phyloP scores from a whole-genome alignment of 2,329 filamentous ascomycete genomes.

The Rosellinia necatrix region DNA sequence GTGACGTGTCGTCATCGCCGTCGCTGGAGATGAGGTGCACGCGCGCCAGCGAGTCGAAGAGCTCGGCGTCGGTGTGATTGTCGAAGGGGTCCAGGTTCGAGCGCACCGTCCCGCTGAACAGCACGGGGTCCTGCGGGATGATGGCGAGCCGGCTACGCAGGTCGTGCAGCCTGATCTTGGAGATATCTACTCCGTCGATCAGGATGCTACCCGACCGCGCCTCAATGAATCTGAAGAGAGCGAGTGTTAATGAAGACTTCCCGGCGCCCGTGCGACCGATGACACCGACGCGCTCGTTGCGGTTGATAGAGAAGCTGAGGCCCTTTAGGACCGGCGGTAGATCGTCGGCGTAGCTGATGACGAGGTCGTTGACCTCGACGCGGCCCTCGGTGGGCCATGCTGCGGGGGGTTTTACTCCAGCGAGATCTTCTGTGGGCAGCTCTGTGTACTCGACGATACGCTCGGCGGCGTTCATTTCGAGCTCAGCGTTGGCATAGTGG shows the following conservation, averaged over 20 bases:
- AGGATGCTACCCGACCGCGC: slow-evolving; percentile 66
- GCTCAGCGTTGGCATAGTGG: slow-evolving; percentile 63
- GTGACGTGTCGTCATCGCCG: slow-evolving; percentile 44
- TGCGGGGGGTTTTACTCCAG: slow-evolving; percentile 64
- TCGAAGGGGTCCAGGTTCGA: slow-evolving; percentile 79
- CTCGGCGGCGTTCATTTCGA: slow-evolving; percentile 80
- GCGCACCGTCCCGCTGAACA: slow-evolving; percentile 79
- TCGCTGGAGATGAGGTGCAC: slow-evolving; percentile 68
- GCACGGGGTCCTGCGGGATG: slow-evolving; percentile 78
- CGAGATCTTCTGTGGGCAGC: slow-evolving; percentile 68
- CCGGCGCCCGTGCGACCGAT: slow-evolving; percentile 79
- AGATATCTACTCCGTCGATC: slow-evolving; percentile 77
- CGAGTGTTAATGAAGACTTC: slow-evolving; percentile 76
- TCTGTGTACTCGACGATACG: slow-evolving; percentile 76
- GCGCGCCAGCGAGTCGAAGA: slow-evolving; percentile 70
- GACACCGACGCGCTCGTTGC: slow-evolving; percentile 74
- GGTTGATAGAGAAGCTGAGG: slow-evolving; percentile 67
- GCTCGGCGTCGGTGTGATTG: slow-evolving; percentile 68
- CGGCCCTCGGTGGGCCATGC: slow-evolving; percentile 77
- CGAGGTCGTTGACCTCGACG: slow-evolving; percentile 74
- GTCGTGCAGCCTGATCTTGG: slow-evolving; percentile 70
- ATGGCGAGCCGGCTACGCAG: slow-evolving; percentile 77
- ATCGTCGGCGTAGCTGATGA: slow-evolving; percentile 72
- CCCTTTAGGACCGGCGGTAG: slow-evolving; percentile 72
- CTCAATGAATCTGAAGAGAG: slow-evolving; percentile 78